Evolutionary conservation across 2,329 filamentous ascomycete species (phyloP), one percentile per base, ranked within the genome.

Genomic region (Colletotrichum sp.): DNA sequence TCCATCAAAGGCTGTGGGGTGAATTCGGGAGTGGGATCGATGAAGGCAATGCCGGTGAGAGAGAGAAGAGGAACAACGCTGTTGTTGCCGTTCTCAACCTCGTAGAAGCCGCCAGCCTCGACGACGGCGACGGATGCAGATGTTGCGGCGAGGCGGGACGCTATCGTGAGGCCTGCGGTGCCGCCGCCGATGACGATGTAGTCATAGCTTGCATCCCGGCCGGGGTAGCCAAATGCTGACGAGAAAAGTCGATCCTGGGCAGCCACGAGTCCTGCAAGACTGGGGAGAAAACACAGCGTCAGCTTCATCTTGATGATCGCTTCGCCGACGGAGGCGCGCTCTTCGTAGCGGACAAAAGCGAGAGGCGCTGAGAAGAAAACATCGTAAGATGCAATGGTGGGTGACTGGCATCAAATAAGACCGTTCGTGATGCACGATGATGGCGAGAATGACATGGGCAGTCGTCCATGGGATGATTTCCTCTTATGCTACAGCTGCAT

Each of bases 141-240:
- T 25, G 80, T 78, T n/a, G 82, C 78, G 12, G 84, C 82, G 0
- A 87, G 80, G 4, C 85, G 80, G 19, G 78, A 78, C 5, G 82
- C 85, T 2, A 86, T 65, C 0, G 81, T 80, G 48, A 83, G 80
- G 32, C 85, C 85, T 3, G 83, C 84, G 0, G 82, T 86, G 25
- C 85, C 85, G 36, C 85, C 85, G 34, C 86, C 85, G 27, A 85
- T 80, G 11, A 87, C 32, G 30, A 78, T 28, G 68, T 77, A 79
- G 59, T 79, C 77, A 48, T 68, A 79, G 34, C 74, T 79, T 8
- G 72, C 68, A 63, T 79, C 69, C 48, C 63, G 60, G 32, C 78
- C 77, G 25, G 77, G 74, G 11, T 77, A 71, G 28, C 74, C 78
- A 36, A 79, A 79, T 2, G 77, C 76, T 8, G 65, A 73, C 22